A percentile compares a stretch with the other conserved stretches of the same genome.
phyloP scores from a whole-genome alignment of 2,329 filamentous ascomycete species.

The Colletotrichum trifolii region DNA sequence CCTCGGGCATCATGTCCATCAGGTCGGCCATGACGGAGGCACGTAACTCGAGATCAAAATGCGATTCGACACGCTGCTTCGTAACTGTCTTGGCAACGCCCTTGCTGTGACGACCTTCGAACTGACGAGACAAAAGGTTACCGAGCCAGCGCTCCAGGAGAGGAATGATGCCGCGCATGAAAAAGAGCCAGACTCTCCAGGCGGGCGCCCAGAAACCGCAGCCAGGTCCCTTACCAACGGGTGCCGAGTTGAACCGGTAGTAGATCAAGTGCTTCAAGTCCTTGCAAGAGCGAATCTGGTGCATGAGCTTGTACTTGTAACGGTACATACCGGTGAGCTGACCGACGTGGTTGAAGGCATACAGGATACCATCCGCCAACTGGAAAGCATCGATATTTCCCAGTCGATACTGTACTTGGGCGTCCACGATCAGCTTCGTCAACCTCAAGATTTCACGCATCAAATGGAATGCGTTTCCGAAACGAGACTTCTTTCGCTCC shows the following conservation, averaged over 20 bases:
- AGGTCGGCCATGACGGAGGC: slow-evolving; percentile 99
- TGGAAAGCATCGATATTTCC: slow-evolving; percentile 99
- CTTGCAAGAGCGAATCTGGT: slow-evolving; percentile 98
- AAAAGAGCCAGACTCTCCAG: slow-evolving; percentile 99
- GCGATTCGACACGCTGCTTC: slow-evolving; percentile 98
- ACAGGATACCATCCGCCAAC: slow-evolving; percentile 97
- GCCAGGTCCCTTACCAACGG: slow-evolving; percentile 95
- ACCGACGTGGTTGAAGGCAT: slow-evolving; percentile 98
- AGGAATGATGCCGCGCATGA: slow-evolving; percentile 98
- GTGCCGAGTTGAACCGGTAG: slow-evolving; percentile 97
- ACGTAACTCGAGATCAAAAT: slow-evolving; percentile 96
- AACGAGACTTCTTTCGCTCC: slow-evolving; percentile 98
- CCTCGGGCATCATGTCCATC: slow-evolving; percentile 99
- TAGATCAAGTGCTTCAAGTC: slow-evolving; percentile 99
- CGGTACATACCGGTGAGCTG: slow-evolving; percentile 99
- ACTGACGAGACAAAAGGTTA: slow-evolving; percentile 95
- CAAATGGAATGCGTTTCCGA: slow-evolving; percentile 98
- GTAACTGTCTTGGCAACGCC: slow-evolving; percentile 99
- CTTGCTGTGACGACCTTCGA: slow-evolving; percentile 98
- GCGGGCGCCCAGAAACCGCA: slow-evolving; percentile 99
- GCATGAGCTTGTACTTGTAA: slow-evolving; percentile 99
- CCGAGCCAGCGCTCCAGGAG: slow-evolving; percentile 97
- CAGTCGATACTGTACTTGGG: slow-evolving; percentile 95
- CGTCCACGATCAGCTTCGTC: slow-evolving; percentile 98
- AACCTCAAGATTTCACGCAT: slow-evolving; percentile 97